Evolutionary conservation across 345 rosid genomes (phyloP), one percentile per base, ranked within the genome.

Genomic region (Adansonia digitata): DNA sequence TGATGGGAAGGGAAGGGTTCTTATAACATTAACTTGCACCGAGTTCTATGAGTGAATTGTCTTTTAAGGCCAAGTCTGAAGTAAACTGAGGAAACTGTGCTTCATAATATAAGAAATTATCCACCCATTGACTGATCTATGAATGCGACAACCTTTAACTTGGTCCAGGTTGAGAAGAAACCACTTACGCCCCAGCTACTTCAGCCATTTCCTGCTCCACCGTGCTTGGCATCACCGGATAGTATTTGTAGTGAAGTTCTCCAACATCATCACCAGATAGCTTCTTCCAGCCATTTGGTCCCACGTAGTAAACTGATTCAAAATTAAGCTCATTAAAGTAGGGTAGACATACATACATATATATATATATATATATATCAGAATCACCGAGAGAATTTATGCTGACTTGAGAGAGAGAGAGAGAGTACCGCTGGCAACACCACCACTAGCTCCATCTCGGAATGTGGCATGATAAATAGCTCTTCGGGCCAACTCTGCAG

Each of bases 381-480:
- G 13, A 37, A 29, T 31, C 40, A 53, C 15, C 7, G 64, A 35
- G 64, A 68, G 5, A 27, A 9, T 34, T 29, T 35, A 27, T 57
- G 18, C n/a, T 3, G 2, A 51, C 24, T 51, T n/a, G 49, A 59
- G 14, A 55, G 35, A 14, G 71, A 39, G 55, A 59, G 34, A 22
- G 53, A 68, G 55, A 62, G 56, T 89, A 96, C 98, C 98, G 81
- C 99, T 96, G 49, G 97, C 99, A 53, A 96, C 98, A 74, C 99
- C 99, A 82, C 99, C 99, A 85, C 99, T 96, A 79, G 99, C 98
- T 63, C 94, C 99, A 81, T 96, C 99, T 29, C 99, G 89, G 87
- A 92, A 96, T 48, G 99, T 95, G 10, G 99, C 99, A 78, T 93
- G 99, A 82, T 96, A 96, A 79, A 96, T 96, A 77, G 98, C 81